Evolutionary conservation across 768 basidiomycete species (phyloP).

Genomic region (Boletus subparvulus): DNA sequence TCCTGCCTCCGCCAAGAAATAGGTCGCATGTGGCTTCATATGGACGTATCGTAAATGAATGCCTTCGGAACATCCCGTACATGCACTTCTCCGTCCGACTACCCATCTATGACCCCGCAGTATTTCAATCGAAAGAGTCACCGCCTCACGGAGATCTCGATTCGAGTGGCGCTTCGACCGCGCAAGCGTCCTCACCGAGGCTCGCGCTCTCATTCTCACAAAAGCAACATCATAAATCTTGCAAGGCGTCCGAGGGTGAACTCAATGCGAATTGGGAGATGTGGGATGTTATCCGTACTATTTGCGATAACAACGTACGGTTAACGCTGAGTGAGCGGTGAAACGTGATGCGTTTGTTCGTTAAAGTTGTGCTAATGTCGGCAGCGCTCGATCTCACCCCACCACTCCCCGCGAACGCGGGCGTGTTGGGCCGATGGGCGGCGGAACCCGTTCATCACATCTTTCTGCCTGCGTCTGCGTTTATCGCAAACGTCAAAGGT

Average conservation of each 20-base stretch:
- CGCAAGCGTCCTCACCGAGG: slow-evolving; percentile 22
- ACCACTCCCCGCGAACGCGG: slow-evolving; percentile 76
- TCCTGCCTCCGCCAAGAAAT: slow-evolving; percentile 86
- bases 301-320: slow-evolving; percentile 81
- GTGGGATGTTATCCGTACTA: slow-evolving; percentile 92
- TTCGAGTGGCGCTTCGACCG: slow-evolving; percentile 26
- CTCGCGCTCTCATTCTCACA: slow-evolving; percentile 25
- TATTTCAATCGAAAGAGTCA: slow-evolving; percentile 44
- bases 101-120: slow-evolving; percentile 75
- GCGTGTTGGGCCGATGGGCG: slow-evolving; percentile 82
- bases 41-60: slow-evolving; percentile 84
- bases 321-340: slow-evolving; percentile 75
- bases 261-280: slow-evolving; percentile 91
- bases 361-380: slow-evolving; percentile 11
- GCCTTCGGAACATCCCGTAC: slow-evolving; percentile 66
- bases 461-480: slow-evolving; percentile 85
- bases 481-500: slow-evolving; percentile 93
- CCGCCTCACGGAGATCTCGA: slow-evolving; percentile 28
- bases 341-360: slow-evolving; percentile 1
- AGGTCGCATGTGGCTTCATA: slow-evolving; percentile 88
- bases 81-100: slow-evolving; percentile 81
- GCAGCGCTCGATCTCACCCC: slow-evolving; percentile 90
- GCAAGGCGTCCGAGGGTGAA: slow-evolving; percentile 50
- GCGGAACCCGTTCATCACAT: slow-evolving; percentile 91
- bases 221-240: slow-evolving; percentile 23